phyloP scores from a whole-genome alignment of 2,329 filamentous ascomycete species.

The Aspergillus tubingensis region DNA sequence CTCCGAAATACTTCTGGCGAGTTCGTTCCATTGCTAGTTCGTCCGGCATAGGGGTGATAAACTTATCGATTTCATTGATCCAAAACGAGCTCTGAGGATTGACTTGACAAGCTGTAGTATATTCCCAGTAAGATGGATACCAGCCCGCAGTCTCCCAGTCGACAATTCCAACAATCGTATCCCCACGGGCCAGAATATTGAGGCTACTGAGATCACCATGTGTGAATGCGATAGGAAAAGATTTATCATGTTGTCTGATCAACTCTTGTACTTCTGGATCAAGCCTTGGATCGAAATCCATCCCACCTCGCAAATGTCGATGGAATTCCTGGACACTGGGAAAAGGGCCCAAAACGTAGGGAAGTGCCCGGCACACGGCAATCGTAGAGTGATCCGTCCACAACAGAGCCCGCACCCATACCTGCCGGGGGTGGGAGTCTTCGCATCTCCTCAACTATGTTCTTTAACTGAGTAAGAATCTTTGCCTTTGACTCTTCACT shows the following conservation, averaged over 20 bases:
- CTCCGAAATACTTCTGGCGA: conserved; percentile 40
- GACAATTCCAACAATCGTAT: conserved; percentile 44
- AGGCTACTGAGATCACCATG: conserved; percentile 54
- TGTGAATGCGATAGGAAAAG: conserved; percentile 47
- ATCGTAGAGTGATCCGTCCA: conserved; percentile 37
- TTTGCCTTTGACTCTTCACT: conserved; percentile 36
- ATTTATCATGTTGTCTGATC: conserved; percentile 33
- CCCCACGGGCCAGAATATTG: conserved; percentile 36
- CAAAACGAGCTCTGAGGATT: conserved; percentile 45
- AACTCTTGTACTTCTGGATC: conserved; percentile 34
- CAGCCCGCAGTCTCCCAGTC: conserved; percentile 36
- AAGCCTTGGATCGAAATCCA: conserved; percentile 31
- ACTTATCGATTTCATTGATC: conserved; percentile 43
- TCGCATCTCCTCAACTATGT: conserved; percentile 34
- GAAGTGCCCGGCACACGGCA: conserved; percentile 30
- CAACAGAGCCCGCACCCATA: conserved; percentile 32
- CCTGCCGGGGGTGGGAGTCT: conserved; percentile 27
- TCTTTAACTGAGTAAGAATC: conserved; percentile 36
- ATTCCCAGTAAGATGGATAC: conserved; percentile 37
- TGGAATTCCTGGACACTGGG: conserved; percentile 39
- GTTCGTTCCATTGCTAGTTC: conserved; percentile 45
- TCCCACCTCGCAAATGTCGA: conserved; percentile 34
- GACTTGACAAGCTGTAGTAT: conserved; percentile 43
- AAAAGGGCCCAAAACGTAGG: conserved; percentile 38
- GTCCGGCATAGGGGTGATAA: conserved; percentile 40